Base-by-base conservation (phyloP, 805 yeast species). In the Cyberlindnera americana region DNA sequence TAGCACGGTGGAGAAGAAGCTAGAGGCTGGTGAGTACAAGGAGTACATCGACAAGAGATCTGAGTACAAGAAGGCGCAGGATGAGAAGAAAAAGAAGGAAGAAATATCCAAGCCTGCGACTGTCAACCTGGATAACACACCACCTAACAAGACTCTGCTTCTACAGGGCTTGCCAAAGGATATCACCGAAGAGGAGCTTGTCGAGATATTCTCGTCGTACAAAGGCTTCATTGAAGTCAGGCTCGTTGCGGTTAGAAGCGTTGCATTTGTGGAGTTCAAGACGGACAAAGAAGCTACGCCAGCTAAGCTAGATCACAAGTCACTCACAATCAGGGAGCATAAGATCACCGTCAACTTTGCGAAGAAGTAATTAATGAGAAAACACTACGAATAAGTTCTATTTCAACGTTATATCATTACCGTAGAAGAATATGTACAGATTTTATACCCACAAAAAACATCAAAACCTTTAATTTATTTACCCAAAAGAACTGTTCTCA, bases 211-310 rank as follows among this genome's bases (percentile, higher is more conserved):
- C 55, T 67, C 64, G 3, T 53, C 57, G 4, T 73, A 54, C 45
- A 62, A 67, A 1, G 96, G 95, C 0, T 82, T 83, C 46, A 61
- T 75, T 11, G 85, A 81, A 48, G 66, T 81, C 2, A 75, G 95
- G 38, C 62, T 78, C 26, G 88, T 91, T 19, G 69, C 73, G 3
- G 75, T 80, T 6, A 71, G 87, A 31, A 75, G 75, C 27, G 73
- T 91, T 33, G 95, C 93, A 10, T 83, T 91, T 60, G 72, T 91
- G 3, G 97, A 91, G 52, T 91, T 81, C 57, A 77, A 73, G 18
- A 64, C 66, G 5, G 82, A 77, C 17, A 53, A 60, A 2, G 60
- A 66, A 28, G 82, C 95, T 0, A 66, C 69, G 3, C 54, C 48
- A 3, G 75, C 65, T 3, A 64, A 62, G 44, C 54, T 58, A 26